Conservation (phyloP, 495 filamentous ascomycete genomes). For the Aspergillus coremiiformis region DNA sequence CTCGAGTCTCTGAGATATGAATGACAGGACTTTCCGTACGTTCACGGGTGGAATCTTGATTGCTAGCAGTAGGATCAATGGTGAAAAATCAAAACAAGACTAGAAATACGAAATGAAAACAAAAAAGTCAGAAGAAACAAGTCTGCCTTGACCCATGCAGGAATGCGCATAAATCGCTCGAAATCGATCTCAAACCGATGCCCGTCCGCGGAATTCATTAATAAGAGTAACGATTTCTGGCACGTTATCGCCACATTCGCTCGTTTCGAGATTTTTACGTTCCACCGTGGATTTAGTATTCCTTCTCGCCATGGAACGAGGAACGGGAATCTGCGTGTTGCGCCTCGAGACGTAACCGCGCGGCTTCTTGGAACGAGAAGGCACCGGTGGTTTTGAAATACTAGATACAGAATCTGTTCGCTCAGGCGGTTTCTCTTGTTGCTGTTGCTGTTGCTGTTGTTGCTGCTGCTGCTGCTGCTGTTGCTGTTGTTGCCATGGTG, state of each 20-base stretch:
- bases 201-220: not conserved
- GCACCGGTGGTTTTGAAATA: not conserved
- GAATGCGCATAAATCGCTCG: too few species aligned
- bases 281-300: not conserved
- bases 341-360: not conserved
- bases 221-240: not conserved
- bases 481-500: too few species aligned
- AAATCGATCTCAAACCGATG: not conserved
- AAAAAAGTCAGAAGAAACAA: too few species aligned
- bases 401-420: not conserved
- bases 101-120: too few species aligned
- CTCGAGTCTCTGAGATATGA: too few species aligned
- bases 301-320: not conserved
- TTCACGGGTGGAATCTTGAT: too few species aligned
- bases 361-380: not conserved
- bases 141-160: too few species aligned
- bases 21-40: too few species aligned
- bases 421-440: not conserved
- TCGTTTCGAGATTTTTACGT: not conserved
- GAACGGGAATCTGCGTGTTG: not conserved
- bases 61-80: too few species aligned
- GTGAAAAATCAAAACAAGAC: too few species aligned
- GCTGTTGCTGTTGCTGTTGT: too few species aligned
- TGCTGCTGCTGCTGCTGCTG: too few species aligned
- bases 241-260: not conserved